Conservation (phyloP, 1,139 yeast species). For the Yamadazyma epiphylla region DNA sequence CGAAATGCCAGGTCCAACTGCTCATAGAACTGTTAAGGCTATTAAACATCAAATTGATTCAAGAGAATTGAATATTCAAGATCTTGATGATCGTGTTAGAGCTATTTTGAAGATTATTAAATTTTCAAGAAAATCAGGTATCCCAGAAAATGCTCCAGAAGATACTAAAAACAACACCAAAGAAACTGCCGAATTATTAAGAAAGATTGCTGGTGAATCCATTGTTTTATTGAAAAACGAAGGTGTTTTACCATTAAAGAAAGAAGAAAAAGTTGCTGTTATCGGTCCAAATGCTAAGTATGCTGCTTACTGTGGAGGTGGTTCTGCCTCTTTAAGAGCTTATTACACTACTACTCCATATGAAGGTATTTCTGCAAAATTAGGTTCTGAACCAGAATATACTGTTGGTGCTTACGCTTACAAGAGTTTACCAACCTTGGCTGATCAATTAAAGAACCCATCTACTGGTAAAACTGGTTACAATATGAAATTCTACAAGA, state of each 20-base stretch:
- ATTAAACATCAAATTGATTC: slow-evolving; percentile 24
- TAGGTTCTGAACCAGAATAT: slow-evolving; percentile 8
- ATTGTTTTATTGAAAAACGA: slow-evolving; percentile 52
- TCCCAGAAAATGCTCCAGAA: slow-evolving; percentile 29
- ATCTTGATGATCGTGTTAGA: slow-evolving; percentile 40
- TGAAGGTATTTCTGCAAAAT: slow-evolving; percentile 16
- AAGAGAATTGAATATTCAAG: slow-evolving; percentile 22
- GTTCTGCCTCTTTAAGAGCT: slow-evolving; percentile 25
- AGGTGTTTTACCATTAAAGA: slow-evolving; percentile 34
- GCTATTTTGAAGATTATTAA: slow-evolving; percentile 43
- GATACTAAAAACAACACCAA: slow-evolving; percentile 24
- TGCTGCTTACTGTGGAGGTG: slow-evolving; percentile 26
- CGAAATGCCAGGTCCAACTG: slow-evolving; percentile 61
- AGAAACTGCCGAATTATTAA: slow-evolving; percentile 36
- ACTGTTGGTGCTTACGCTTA: slow-evolving; percentile 13
- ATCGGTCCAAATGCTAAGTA: slow-evolving; percentile 28
- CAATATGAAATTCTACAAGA: slow-evolving; percentile 10
- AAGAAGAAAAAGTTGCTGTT: slow-evolving; percentile 19
- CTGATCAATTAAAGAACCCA: slow-evolving; percentile 9
- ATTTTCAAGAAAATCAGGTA: slow-evolving; percentile 26
- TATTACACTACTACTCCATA: slow-evolving; percentile 22
- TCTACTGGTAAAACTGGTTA: slow-evolving; percentile 10
- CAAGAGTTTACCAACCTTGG: slow-evolving; percentile 12
- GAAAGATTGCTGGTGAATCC: slow-evolving; percentile 46
- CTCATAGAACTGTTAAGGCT: slow-evolving; percentile 35